phyloP scores from a whole-genome alignment of 495 filamentous ascomycete genomes.

The Aspergillus mulundensis region DNA sequence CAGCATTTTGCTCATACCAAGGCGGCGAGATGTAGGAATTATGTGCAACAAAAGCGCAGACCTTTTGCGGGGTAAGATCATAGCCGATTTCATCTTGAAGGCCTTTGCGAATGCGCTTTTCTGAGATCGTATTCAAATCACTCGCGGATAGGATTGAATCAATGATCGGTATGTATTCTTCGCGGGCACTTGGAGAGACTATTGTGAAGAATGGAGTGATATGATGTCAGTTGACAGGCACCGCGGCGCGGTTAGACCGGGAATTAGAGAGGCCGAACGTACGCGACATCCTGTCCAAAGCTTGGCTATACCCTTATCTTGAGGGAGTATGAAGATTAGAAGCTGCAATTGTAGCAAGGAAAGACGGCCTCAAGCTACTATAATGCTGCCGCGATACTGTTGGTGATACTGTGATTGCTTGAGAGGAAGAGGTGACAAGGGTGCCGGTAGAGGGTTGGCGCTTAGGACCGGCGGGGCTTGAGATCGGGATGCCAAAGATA shows the following conservation, averaged over 20 bases:
- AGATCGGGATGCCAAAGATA: slow-evolving; percentile 6
- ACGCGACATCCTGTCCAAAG: slow-evolving; percentile 39
- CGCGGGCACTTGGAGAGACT: slow-evolving; percentile 66
- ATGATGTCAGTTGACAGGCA: slow-evolving; percentile 25
- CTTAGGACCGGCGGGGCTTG: slow-evolving; percentile 42
- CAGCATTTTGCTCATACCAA: slow-evolving; percentile 3
- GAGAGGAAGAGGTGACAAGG: slow-evolving; percentile 17
- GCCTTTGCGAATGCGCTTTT: slow-evolving; percentile 86
- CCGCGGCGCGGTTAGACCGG: slow-evolving; percentile 16
- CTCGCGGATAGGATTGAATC: slow-evolving; percentile 80
- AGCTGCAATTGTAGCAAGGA: slow-evolving; percentile 14
- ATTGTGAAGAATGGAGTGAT: slow-evolving; percentile 17
- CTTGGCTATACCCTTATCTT: slow-evolving; percentile 6
- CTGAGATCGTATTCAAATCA: slow-evolving; percentile 85
- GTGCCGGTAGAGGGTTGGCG: slow-evolving; percentile 27
- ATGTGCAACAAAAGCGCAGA: slow-evolving; percentile 32
- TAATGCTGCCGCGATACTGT: not conserved
- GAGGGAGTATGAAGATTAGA: not conserved
- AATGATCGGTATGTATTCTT: slow-evolving; percentile 77
- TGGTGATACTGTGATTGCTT: not conserved
- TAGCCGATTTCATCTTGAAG: slow-evolving; percentile 71
- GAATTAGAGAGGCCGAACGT: slow-evolving; percentile 24
- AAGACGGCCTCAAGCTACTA: not conserved
- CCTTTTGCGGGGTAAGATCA: slow-evolving; percentile 86
- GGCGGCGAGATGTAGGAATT: not conserved